Conservation (phyloP, 2,329 filamentous ascomycete genomes). For the Ophiosphaerella herpotricha region DNA sequence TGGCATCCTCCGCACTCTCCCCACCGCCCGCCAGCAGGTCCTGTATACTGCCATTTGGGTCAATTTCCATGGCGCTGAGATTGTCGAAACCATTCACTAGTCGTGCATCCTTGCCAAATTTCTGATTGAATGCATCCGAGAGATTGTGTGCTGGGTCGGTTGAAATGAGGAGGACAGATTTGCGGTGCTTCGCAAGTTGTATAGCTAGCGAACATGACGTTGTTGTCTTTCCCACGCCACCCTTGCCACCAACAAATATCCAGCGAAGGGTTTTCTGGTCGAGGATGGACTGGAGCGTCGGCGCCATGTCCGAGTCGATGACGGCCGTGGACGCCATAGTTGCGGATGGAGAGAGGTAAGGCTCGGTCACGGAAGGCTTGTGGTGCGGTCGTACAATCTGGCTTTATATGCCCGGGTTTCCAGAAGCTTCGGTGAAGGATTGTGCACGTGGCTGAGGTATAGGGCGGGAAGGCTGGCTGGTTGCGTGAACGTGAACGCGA, state of each 20-base stretch:
- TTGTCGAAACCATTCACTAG: slow-evolving; percentile 91
- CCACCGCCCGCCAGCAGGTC: slow-evolving; percentile 83
- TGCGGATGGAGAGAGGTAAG: not conserved
- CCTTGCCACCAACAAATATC: slow-evolving; percentile 99
- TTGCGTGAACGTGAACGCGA: too few relatives aligned
- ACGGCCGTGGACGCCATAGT: slow-evolving; percentile 45
- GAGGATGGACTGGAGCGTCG: slow-evolving; percentile 89
- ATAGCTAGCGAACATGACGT: slow-evolving; percentile 98
- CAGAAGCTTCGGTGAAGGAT: slow-evolving; percentile 8
- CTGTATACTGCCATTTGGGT: slow-evolving; percentile 96
- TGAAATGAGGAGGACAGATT: slow-evolving; percentile 95
- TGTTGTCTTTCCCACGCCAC: slow-evolving; percentile 98
- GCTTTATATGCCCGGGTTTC: too few relatives aligned
- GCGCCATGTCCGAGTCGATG: slow-evolving; percentile 75
- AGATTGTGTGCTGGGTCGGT: slow-evolving; percentile 98
- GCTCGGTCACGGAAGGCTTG: not conserved
- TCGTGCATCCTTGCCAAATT: slow-evolving; percentile 97
- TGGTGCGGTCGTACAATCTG: too few relatives aligned
- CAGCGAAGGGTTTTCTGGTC: slow-evolving; percentile 94
- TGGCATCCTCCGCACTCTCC: slow-evolving; percentile 70
- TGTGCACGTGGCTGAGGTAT: too few relatives aligned
- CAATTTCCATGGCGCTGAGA: slow-evolving; percentile 98
- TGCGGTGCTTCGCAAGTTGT: slow-evolving; percentile 92
- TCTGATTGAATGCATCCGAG: slow-evolving; percentile 96
- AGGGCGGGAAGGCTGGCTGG: too few relatives aligned